Conservation (phyloP, 495 filamentous ascomycete species). For the Hypoxylon crocopeplum region DNA sequence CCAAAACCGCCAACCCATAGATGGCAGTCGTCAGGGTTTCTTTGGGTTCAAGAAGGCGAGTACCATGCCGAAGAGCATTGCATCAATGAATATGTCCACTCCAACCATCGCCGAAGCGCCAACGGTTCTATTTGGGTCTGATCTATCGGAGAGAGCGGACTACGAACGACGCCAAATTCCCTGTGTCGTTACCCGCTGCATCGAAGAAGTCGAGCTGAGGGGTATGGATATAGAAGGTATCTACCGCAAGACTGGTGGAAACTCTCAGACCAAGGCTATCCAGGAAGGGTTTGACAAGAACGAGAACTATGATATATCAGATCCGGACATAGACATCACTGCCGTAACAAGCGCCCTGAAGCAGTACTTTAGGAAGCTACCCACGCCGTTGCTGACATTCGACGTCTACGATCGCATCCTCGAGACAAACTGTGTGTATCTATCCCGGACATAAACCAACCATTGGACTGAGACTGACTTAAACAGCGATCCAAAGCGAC, state of each 20-base stretch:
- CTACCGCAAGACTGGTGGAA: constrained; percentile 95
- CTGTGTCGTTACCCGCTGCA: constrained; percentile 88
- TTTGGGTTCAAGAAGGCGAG: constrained; percentile 71
- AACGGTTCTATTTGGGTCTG: constrained; percentile 83
- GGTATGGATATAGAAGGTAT: constrained; percentile 99
- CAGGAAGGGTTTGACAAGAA: constrained; percentile 88
- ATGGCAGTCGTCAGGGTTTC: constrained; percentile 71
- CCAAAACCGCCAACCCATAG: constrained; percentile 50
- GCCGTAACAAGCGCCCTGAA: constrained; percentile 95
- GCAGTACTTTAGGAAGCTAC: constrained; percentile 96
- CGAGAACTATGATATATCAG: constrained; percentile 87
- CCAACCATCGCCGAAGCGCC: constrained; percentile 62
- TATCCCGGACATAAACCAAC: neutral
- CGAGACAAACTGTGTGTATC: constrained; percentile 69
- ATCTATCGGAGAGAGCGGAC: constrained; percentile 84
- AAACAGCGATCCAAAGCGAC: constrained; percentile 58
- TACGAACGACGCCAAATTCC: constrained; percentile 91
- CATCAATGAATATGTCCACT: constrained; percentile 59
- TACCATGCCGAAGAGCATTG: constrained; percentile 56
- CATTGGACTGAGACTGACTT: constrained; percentile 22
- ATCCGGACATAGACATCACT: constrained; percentile 92
- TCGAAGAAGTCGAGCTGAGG: constrained; percentile 94
- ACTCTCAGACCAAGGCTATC: constrained; percentile 83
- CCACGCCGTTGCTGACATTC: constrained; percentile 88
- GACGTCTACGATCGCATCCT: constrained; percentile 90